These are phyloP conservation scores for Trichophyton simii DNA, from an alignment of 2,329 filamentous ascomycete genomes.

Conservation along the genomic window DNA sequence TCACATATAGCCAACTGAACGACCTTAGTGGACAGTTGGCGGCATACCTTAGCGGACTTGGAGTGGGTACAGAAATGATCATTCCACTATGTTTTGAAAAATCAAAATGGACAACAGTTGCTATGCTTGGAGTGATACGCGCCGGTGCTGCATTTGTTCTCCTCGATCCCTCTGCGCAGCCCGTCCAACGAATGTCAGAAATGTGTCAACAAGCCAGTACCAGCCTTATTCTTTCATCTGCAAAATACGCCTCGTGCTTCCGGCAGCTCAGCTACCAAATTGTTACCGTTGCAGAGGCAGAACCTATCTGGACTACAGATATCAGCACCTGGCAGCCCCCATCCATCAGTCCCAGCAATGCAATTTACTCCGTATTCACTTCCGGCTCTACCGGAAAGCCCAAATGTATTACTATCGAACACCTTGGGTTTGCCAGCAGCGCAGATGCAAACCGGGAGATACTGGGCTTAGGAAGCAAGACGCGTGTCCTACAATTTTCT, in stretches of 20 bases:
- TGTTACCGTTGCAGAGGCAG: neutral
- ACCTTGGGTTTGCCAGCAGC: slow-evolving; percentile 35
- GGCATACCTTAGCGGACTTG: neutral
- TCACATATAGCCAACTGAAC: slow-evolving; percentile 13
- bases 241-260: neutral
- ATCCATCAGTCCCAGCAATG: slow-evolving; percentile 37
- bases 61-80: slow-evolving; percentile 8
- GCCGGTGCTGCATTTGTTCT: slow-evolving; percentile 13
- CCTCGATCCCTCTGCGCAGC: slow-evolving; percentile 11
- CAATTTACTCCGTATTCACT: slow-evolving; percentile 36
- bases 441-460: slow-evolving; percentile 34
- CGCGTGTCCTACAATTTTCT: slow-evolving; percentile 61
- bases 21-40: slow-evolving; percentile 13
- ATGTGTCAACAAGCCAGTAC: slow-evolving; percentile 5
- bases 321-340: slow-evolving; percentile 30
- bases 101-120: slow-evolving; percentile 11
- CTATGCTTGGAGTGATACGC: slow-evolving; percentile 12
- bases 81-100: slow-evolving; percentile 14
- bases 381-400: slow-evolving; percentile 19
- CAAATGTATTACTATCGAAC: slow-evolving; percentile 13
- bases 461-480: slow-evolving; percentile 32
- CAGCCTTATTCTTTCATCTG: slow-evolving; percentile 3
- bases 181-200: slow-evolving; percentile 3
- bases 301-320: neutral
- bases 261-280: neutral